Conservation (phyloP, 129 eudicot species). For the Calendula officinalis region DNA sequence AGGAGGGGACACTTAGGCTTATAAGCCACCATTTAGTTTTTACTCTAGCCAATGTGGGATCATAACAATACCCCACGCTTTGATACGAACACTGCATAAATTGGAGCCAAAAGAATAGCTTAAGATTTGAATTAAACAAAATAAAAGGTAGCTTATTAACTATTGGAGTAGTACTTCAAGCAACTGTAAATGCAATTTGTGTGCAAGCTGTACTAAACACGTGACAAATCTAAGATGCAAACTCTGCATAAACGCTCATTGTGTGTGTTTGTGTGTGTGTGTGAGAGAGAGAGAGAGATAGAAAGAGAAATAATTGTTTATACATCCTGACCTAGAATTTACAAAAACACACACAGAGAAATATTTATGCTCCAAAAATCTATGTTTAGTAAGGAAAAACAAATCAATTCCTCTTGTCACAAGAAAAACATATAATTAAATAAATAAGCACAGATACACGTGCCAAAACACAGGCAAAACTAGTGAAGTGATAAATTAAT, state of each 20-base stretch:
- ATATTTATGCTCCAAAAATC: slow-evolving; percentile 14
- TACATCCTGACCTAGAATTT: slow-evolving; percentile 14
- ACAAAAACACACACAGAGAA: neutral
- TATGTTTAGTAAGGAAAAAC: slow-evolving; percentile 4
- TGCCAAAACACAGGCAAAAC: slow-evolving; percentile 13
- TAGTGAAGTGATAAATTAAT: slow-evolving; percentile 1
- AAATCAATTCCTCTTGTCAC: neutral
- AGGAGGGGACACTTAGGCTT: no score
- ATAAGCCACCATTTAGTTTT: no score
- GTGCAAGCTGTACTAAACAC: slow-evolving; percentile 4
- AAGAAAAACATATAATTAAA: slow-evolving; percentile 1
- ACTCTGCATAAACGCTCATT: neutral
- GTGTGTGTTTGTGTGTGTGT: neutral
- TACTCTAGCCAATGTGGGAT: no score
- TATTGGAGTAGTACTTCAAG: neutral
- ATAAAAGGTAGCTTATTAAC: slow-evolving; percentile 1
- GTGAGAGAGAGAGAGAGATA: neutral
- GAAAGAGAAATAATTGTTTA: neutral
- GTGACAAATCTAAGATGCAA: slow-evolving; percentile 17
- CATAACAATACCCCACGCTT: no score
- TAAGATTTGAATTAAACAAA: neutral
- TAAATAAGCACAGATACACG: slow-evolving; percentile 13
- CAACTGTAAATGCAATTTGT: slow-evolving; percentile 9
- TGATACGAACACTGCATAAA: neutral
- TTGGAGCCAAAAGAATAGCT: neutral